Evolutionary conservation across 1,284 basidiomycete species (phyloP), one percentile per base, ranked within the genome.

Genomic region (Marasmius oreades): DNA sequence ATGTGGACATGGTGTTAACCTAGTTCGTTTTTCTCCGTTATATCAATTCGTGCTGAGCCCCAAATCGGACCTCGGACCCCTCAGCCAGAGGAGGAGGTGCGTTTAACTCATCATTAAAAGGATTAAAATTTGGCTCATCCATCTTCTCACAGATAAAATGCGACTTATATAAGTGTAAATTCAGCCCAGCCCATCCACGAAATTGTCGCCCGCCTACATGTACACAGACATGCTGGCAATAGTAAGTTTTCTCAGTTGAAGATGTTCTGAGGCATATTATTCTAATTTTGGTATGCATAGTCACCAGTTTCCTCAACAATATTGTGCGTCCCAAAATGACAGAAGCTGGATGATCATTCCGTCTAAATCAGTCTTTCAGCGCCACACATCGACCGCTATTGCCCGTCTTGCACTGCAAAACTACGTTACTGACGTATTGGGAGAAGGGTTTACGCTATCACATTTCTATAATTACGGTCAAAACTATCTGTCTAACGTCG

Each of bases 271-370:
- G 50, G 31, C 20, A 22, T 51, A 33, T 11, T 10, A 47, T 11
- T 28, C 26, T 44, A 22, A 47, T 28, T 16, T n/a, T 33, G 46
- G 52, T 52, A 58, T 61, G 34, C 56, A 53, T 60, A 88, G 86
- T 64, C 86, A 74, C 50, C 81, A 86, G 63, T 86, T 75, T 61
- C 86, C 86, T 39, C 82, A 88, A 62, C 84, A 85, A 66, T 88
- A 86, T 66, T 77, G 80, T 82, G 58, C 46, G 69, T 62, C 11
- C 20, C 34, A 20, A 33, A 23, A 7, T 33, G 8, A 24, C 51
- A 10, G 31, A 16, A 31, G 28, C 16, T 34, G 10, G 22, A 26
- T n/a, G 11, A 8, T 33, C 7, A 8, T 23, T 42, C 56, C 59
- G 47, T 56, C 43, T 53, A 34, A 53, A 52, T 42, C 47, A 31